These are phyloP conservation scores for Tuber melanosporum DNA, from an alignment of 495 filamentous ascomycete genomes.

Conservation along the genomic window DNA sequence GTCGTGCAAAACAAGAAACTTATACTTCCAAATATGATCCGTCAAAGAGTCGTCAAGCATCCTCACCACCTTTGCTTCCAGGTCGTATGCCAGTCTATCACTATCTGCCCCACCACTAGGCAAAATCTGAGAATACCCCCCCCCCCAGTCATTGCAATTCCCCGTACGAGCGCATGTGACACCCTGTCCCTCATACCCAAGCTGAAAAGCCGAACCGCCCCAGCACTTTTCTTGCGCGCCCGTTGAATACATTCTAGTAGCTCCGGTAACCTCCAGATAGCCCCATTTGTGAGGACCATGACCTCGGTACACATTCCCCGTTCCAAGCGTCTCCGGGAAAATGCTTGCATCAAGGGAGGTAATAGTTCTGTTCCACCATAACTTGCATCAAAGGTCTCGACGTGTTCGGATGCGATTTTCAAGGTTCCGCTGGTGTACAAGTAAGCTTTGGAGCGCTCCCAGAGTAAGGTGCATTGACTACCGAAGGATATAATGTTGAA, in stretches of 20 bases:
- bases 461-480: conserved; percentile 50
- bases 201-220: conserved; percentile 55
- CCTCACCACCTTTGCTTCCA: conserved; percentile 58
- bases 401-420: conserved; percentile 48
- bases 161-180: conserved; percentile 60
- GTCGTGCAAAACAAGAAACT: conserved; percentile 55
- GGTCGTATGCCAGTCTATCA: conserved; percentile 34
- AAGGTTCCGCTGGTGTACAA: conserved; percentile 51
- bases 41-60: conserved; percentile 62
- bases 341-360: conserved; percentile 48
- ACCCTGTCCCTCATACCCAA: conserved; percentile 58
- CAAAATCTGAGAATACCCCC: conserved; percentile 59
- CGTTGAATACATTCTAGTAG: conserved; percentile 53
- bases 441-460: conserved; percentile 52
- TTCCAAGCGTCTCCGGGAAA: conserved; percentile 14
- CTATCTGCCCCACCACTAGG: conserved; percentile 47
- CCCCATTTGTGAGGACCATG: conserved; percentile 62
- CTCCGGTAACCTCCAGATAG: conserved; percentile 53
- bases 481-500: conserved; percentile 75
- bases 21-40: conserved; percentile 56
- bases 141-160: conserved; percentile 58
- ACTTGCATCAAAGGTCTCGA: conserved; percentile 48
- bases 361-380: conserved; percentile 62
- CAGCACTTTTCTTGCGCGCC: conserved; percentile 47
- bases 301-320: conserved; percentile 53